phyloP scores from a whole-genome alignment of 2,329 filamentous ascomycete species.

The Colletotrichum eremochloae region DNA sequence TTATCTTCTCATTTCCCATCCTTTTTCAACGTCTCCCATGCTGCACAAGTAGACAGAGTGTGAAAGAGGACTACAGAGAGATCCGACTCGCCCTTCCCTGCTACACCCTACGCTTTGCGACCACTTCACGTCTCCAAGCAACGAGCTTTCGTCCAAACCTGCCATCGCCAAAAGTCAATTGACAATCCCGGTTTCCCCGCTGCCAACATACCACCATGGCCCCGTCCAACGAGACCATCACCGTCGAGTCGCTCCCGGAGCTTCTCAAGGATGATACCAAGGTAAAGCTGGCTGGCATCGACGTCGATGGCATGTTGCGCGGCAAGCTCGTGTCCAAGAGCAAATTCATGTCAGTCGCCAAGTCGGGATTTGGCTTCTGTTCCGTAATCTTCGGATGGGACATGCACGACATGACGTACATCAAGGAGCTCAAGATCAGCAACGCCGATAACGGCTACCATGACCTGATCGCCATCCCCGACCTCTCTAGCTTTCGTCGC shows the following conservation, averaged over 20 bases:
- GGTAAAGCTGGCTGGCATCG: conserved; percentile 89
- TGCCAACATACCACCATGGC: conserved; percentile 46
- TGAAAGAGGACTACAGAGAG: not conserved
- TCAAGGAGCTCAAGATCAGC: conserved; percentile 85
- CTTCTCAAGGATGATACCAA: conserved; percentile 79
- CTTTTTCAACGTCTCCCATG: not conserved
- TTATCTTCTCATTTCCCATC: not conserved
- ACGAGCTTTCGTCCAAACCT: conserved; percentile 32
- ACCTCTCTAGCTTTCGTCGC: conserved; percentile 81
- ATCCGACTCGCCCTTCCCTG: not conserved
- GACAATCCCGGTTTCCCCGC: conserved; percentile 1
- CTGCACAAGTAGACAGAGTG: not conserved
- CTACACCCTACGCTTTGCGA: conserved; percentile 2
- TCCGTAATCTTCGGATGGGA: conserved; percentile 97
- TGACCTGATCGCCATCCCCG: conserved; percentile 85
- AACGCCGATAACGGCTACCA: conserved; percentile 93
- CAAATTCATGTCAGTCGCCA: conserved; percentile 89
- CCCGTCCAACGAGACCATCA: conserved; percentile 56
- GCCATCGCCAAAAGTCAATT: conserved; percentile 39
- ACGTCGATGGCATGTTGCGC: conserved; percentile 88
- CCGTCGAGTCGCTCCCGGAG: conserved; percentile 72
- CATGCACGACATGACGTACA: conserved; percentile 94
- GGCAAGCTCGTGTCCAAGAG: conserved; percentile 94
- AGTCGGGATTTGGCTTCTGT: conserved; percentile 90
- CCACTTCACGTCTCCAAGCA: conserved; percentile 11